Base-by-base conservation (phyloP, 768 basidiomycete species). In the Mycena latifolia region DNA sequence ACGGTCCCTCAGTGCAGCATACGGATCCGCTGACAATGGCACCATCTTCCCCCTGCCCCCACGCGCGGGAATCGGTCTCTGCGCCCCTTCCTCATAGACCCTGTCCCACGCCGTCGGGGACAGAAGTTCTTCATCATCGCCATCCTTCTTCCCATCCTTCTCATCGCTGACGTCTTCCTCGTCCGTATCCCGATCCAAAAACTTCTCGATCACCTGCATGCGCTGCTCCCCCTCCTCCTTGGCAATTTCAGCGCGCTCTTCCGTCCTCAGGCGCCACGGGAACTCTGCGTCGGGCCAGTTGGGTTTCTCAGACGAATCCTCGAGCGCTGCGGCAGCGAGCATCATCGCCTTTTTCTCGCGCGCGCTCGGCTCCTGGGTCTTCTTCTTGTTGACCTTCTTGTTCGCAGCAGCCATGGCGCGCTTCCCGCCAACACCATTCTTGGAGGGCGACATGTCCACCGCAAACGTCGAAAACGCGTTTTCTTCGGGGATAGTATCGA, bases 211-310 rank as follows among this genome's bases (percentile, higher is more conserved):
- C 82, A 85, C 84, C 63, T 81, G 81, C 73, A 92, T 71, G 55
- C 88, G 84, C 72, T 91, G 88, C 70, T 85, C 86, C 69, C 88
- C 82, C 72, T 89, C 84, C 31, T 83, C 82, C 71, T 84, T 85
- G 25, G 82, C 81, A 50, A 81, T 69, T 53, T 88, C 86, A 25
- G 80, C 78, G 33, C 85, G 82, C 73, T 89, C 85, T 66, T 86
- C 82, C n/a, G 79, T 81, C 58, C 89, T 81, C 68, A 89, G 73
- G 53, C 85, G 85, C 93, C 93, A 95, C 24, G 93, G 93, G 72
- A 93, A 94, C 76, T 88, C 88, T 10, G 81, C 69, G 71, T 95
- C 93, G 9, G 89, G 90, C 93, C 93, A 94, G 72, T 92, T 89
- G 12, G 92, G 91, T 57, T 78, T 84, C 37, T 86, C 84, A 2